Conservation (phyloP, 2,329 filamentous ascomycete species). For the Sclerotinia spermophila region DNA sequence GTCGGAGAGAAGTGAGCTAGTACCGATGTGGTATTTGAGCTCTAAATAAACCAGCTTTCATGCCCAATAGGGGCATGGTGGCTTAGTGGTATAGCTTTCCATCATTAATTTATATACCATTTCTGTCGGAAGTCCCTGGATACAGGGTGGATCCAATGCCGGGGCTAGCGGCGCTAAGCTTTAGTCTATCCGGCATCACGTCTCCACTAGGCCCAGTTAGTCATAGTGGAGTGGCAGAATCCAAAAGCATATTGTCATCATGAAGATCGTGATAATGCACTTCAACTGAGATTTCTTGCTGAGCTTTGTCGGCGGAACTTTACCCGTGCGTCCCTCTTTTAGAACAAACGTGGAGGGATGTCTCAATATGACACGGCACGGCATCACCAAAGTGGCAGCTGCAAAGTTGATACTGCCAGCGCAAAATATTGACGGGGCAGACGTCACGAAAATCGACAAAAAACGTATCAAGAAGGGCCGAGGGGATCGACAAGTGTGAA, state of each 20-base stretch:
- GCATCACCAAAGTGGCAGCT: not conserved
- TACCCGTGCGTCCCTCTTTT: not conserved
- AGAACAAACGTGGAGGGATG: conserved; percentile 7
- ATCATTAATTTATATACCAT: no score
- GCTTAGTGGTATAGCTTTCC: no score
- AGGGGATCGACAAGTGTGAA: not conserved
- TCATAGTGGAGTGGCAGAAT: not conserved
- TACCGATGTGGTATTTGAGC: no score
- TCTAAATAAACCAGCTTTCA: no score
- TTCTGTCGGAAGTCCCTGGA: not conserved
- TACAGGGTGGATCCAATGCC: not conserved
- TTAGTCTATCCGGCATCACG: not conserved
- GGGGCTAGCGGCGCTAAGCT: not conserved
- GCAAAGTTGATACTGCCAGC: not conserved
- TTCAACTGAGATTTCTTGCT: not conserved
- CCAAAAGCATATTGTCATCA: not conserved
- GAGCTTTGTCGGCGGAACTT: not conserved
- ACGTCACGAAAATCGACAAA: not conserved
- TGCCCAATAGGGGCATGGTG: no score
- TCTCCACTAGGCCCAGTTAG: not conserved
- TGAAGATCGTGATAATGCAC: conserved; percentile 2
- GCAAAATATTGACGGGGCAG: conserved; percentile 8
- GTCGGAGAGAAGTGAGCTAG: no score
- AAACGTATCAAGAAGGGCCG: not conserved
- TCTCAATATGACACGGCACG: not conserved